A percentile compares a stretch with the other conserved stretches of the same genome.
These are phyloP conservation scores for Tubosaeta sp. DNA, from an alignment of 768 basidiomycete genomes.

Conservation along the genomic window DNA sequence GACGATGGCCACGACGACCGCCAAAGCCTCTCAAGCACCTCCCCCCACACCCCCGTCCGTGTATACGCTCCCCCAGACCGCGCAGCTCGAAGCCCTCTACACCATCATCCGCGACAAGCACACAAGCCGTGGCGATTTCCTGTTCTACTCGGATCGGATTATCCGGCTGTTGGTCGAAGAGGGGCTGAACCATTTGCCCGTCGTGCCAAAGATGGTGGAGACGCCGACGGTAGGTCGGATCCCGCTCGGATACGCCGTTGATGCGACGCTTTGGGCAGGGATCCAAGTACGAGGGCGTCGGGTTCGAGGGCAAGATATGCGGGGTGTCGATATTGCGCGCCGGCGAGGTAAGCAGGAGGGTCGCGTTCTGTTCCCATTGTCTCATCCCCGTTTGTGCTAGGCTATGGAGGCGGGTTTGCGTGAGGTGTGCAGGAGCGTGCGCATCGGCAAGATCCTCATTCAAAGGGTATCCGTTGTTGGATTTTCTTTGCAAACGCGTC, in stretches of 20 bases:
- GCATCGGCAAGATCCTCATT: slow-evolving; percentile 98
- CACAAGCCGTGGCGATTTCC: slow-evolving; percentile 88
- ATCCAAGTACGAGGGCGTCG: slow-evolving; percentile 81
- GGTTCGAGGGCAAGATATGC: slow-evolving; percentile 95
- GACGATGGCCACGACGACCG: slow-evolving; percentile 12
- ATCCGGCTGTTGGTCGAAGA: slow-evolving; percentile 79
- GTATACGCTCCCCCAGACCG: slow-evolving; percentile 84
- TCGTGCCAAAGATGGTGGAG: slow-evolving; percentile 69
- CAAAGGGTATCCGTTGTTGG: slow-evolving; percentile 63
- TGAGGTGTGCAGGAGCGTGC: slow-evolving; percentile 89
- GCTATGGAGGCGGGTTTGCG: slow-evolving; percentile 97
- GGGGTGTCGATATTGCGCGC: slow-evolving; percentile 93
- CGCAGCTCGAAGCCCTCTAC: slow-evolving; percentile 92
- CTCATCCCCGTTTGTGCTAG: slow-evolving; percentile 33
- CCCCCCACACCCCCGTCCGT: slow-evolving; percentile 64
- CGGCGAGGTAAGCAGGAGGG: slow-evolving; percentile 63
- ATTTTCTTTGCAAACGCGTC: background rate
- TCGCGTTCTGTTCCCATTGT: background rate
- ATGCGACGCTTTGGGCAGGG: too few relatives aligned
- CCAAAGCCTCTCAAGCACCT: slow-evolving; percentile 30
- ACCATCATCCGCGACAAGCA: slow-evolving; percentile 91
- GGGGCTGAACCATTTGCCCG: slow-evolving; percentile 84
- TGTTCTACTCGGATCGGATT: slow-evolving; percentile 93
- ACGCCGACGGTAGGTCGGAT: slow-evolving; percentile 88
- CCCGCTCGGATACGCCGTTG: too few relatives aligned